phyloP scores from a whole-genome alignment of 108 stramenopile species.

The Cyclotella sp. region DNA sequence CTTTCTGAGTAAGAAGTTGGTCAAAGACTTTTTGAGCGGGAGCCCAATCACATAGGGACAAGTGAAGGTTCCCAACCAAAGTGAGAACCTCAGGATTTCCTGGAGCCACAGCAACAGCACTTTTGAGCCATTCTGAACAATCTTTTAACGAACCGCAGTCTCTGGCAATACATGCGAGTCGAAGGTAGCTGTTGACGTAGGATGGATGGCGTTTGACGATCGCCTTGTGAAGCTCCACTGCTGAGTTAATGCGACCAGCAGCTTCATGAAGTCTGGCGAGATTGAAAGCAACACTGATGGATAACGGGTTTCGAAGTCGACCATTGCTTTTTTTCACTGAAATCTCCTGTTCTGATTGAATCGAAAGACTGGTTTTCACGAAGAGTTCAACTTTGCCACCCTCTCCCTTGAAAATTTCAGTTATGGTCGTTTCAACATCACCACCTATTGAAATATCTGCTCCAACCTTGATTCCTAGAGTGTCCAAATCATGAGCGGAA shows the following conservation, averaged over 20 bases:
- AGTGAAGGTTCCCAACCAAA: conserved; percentile 89
- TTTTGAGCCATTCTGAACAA: conserved; percentile 88
- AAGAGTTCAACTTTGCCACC: conserved; percentile 32
- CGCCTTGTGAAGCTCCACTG: conserved; percentile 88
- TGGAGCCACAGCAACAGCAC: conserved; percentile 79
- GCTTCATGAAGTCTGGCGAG: conserved; percentile 86
- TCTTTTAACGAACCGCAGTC: conserved; percentile 87
- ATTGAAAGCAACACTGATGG: conserved; percentile 87
- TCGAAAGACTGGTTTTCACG: conserved; percentile 17
- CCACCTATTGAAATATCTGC: conserved; percentile 35
- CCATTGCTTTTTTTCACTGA: conserved; percentile 71
- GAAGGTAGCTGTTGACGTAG: conserved; percentile 85
- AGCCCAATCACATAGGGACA: conserved; percentile 87
- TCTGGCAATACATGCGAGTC: conserved; percentile 87
- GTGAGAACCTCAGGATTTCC: conserved; percentile 88
- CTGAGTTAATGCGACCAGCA: conserved; percentile 72
- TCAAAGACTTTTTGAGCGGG: conserved; percentile 87
- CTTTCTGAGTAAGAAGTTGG: conserved; percentile 76
- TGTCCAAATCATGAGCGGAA: conserved; percentile 31
- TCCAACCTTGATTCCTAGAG: conserved; percentile 53
- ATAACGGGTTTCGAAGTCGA: conserved; percentile 57
- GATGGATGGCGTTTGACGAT: conserved; percentile 84
- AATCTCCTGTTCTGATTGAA: conserved; percentile 28
- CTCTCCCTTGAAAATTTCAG: conserved; percentile 27
- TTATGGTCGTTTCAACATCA: conserved; percentile 30